Evolutionary conservation across 2,329 filamentous ascomycete genomes (phyloP).

Genomic region (Leptographium procerum): DNA sequence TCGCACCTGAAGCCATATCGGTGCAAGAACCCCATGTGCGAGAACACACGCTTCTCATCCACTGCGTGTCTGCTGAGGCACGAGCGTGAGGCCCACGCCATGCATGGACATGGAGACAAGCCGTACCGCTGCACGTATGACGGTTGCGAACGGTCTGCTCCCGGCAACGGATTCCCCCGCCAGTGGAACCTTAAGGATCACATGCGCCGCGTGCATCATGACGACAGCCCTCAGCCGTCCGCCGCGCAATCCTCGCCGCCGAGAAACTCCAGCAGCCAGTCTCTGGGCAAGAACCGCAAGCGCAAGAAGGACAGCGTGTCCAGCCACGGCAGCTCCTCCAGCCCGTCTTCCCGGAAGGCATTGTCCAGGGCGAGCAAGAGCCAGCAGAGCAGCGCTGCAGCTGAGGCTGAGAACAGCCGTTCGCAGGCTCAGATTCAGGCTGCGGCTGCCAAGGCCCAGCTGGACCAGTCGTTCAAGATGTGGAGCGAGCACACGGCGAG

Average conservation of each 20-base stretch:
- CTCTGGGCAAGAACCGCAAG: slow-evolving; percentile 41
- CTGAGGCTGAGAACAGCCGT: slow-evolving; percentile 12
- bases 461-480: slow-evolving; percentile 34
- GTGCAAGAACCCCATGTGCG: slow-evolving; percentile 76
- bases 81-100: slow-evolving; percentile 88
- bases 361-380: slow-evolving; percentile 6
- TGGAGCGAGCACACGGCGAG: slow-evolving; percentile 53
- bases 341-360: slow-evolving; percentile 34
- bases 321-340: slow-evolving; percentile 14
- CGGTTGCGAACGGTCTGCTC: slow-evolving; percentile 72
- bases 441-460: slow-evolving; percentile 14
- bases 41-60: slow-evolving; percentile 83
- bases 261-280: slow-evolving; percentile 25
- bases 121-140: slow-evolving; percentile 81
- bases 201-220: slow-evolving; percentile 87
- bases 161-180: slow-evolving; percentile 82
- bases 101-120: slow-evolving; percentile 90
- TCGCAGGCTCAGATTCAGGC: slow-evolving; percentile 9
- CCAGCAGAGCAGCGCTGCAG: slow-evolving; percentile 9
- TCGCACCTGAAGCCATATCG: slow-evolving; percentile 94
- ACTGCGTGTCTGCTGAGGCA: slow-evolving; percentile 91
- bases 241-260: slow-evolving; percentile 6
- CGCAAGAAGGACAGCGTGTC: slow-evolving; percentile 40
- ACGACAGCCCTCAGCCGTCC: slow-evolving; percentile 25
- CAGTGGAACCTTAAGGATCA: slow-evolving; percentile 95